Base-by-base conservation (phyloP, 306 rosid genomes). In the Cucumis cinereus region DNA sequence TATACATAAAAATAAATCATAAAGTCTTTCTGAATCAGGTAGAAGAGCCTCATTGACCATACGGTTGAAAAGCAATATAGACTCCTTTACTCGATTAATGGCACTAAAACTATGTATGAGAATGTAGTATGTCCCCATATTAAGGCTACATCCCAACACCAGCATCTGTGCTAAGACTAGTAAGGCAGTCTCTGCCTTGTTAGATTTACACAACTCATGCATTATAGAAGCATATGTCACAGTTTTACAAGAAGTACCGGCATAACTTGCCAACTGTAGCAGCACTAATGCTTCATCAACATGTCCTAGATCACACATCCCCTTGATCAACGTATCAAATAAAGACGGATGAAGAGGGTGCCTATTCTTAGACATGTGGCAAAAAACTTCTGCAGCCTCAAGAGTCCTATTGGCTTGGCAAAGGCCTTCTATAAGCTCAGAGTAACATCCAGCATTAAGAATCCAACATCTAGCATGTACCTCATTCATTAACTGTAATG, bases 391-490 rank as follows among this genome's bases (percentile, higher is more conserved):
- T 63, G 85, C 35, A 41, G 92, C 96, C 60, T 90, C 87, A 15
- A 26, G 77, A 36, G 80, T 76, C 82, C 75, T 81, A 66, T 88
- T 81, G 26, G 55, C 79, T 59, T 69, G 83, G 79, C 95, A 90
- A 41, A 94, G 91, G 79, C 93, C 84, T 76, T 85, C 80, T 41
- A 94, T 83, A 45, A 94, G 87, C 79, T 84, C 87, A 17, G 90
- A 83, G 86, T 89, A 94, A 78, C 93, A 83, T 66, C 72, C 40
- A 64, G 83, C 49, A 85, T 81, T 90, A 80, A 94, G 88, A 85
- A 84, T 79, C 97, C 96, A 90, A 81, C 82, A 58, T 69, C 83
- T 87, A 73, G 85, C 78, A 54, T 74, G 35, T 43, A 79, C 74
- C 63, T 70, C 79, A 77, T 55, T 60, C 83, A 87, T 87, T 30